Percentiles rank a stretch among this genome's conserved stretches.
Evolutionary conservation across 1,139 yeast species (phyloP).

Genomic region (Casaregolazyma suthepensis): DNA sequence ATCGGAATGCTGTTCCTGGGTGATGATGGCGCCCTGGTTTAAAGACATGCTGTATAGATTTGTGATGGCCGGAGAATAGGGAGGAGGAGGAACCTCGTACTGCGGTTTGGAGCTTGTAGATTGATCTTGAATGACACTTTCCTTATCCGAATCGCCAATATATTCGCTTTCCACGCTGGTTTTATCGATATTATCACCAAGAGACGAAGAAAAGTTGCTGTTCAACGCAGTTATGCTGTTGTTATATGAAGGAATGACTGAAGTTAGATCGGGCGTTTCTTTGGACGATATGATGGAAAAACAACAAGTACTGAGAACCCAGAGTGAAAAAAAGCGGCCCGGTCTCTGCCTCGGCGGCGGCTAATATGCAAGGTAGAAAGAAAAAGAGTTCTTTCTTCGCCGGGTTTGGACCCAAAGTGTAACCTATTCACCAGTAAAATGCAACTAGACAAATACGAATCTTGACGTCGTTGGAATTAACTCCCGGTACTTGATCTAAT

Average conservation of each 20-base stretch:
- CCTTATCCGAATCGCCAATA: background rate
- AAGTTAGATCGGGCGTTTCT: slow-evolving; percentile 12
- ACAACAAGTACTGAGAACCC: background rate
- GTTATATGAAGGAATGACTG: slow-evolving; percentile 12
- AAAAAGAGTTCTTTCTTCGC: background rate
- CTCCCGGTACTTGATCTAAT: background rate
- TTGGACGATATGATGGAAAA: slow-evolving; percentile 6
- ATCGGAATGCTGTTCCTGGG: slow-evolving; percentile 26
- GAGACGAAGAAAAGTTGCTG: slow-evolving; percentile 1
- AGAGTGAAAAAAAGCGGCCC: background rate
- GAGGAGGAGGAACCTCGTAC: slow-evolving; percentile 21
- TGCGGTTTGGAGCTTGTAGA: slow-evolving; percentile 10
- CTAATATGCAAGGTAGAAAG: background rate
- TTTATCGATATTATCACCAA: background rate
- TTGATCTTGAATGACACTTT: slow-evolving; percentile 9
- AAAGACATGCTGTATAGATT: slow-evolving; percentile 25
- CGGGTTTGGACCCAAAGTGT: background rate
- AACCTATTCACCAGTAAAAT: background rate
- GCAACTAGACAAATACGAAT: background rate
- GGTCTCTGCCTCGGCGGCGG: background rate
- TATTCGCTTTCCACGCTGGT: background rate
- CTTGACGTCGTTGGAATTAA: background rate
- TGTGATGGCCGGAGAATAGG: slow-evolving; percentile 26
- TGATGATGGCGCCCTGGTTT: slow-evolving; percentile 26
- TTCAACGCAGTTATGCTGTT: slow-evolving; percentile 1